phyloP scores from a whole-genome alignment of 2,329 filamentous ascomycete species.

The Cladosporium sp. region DNA sequence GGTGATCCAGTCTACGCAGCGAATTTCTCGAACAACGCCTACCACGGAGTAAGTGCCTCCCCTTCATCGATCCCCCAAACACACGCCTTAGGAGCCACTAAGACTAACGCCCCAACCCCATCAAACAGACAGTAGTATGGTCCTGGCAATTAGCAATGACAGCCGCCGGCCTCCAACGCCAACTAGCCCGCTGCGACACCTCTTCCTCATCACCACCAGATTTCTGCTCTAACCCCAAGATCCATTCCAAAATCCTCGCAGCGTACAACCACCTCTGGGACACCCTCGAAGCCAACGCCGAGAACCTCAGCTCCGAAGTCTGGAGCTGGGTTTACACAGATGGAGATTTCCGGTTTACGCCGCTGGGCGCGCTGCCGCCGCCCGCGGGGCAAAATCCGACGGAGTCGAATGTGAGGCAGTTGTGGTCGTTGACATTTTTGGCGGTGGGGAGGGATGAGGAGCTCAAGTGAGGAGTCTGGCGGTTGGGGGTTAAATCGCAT shows the following conservation, averaged over 20 bases:
- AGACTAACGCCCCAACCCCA: not conserved
- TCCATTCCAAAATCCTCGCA: slow-evolving; percentile 43
- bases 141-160: slow-evolving; percentile 66
- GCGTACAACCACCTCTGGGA: slow-evolving; percentile 65
- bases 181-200: slow-evolving; percentile 54
- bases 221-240: slow-evolving; percentile 51
- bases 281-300: slow-evolving; percentile 57
- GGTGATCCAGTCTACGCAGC: slow-evolving; percentile 47
- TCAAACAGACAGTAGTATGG: slow-evolving; percentile 59
- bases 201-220: slow-evolving; percentile 28
- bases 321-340: slow-evolving; percentile 62
- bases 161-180: slow-evolving; percentile 57
- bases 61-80: not conserved
- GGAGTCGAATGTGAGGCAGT: slow-evolving; percentile 57
- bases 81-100: not conserved
- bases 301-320: slow-evolving; percentile 57
- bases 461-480: not conserved
- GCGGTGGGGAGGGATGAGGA: slow-evolving; percentile 47
- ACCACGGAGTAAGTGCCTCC: slow-evolving; percentile 49
- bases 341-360: slow-evolving; percentile 50
- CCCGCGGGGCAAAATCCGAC: slow-evolving; percentile 43
- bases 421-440: slow-evolving; percentile 61
- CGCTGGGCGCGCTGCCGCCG: slow-evolving; percentile 54
- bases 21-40: slow-evolving; percentile 59
- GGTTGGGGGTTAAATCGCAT: too few species aligned